phyloP scores from a whole-genome alignment of 306 rosid species.

The Erythrophleum fordii region DNA sequence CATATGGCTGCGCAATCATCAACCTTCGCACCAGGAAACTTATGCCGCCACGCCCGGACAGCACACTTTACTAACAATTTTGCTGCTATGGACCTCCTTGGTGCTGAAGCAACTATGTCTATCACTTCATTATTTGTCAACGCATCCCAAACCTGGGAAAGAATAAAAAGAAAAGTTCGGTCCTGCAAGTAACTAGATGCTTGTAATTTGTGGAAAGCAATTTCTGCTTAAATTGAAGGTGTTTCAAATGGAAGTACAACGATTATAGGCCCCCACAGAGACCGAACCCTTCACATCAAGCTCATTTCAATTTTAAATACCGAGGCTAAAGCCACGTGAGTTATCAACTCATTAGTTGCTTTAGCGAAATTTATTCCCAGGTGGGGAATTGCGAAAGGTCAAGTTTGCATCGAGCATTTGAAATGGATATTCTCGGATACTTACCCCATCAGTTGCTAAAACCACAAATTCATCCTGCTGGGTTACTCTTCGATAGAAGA shows the following conservation, averaged over 20 bases:
- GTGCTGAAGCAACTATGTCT: conserved; percentile 73
- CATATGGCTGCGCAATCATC: conserved; percentile 82
- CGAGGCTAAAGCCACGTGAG: not conserved
- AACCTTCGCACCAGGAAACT: conserved; percentile 61
- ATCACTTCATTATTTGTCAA: conserved; percentile 75
- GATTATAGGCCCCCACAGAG: not conserved
- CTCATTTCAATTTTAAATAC: not conserved
- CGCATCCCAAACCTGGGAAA: conserved; percentile 87
- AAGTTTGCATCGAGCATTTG: not conserved
- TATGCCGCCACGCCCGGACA: conserved; percentile 62
- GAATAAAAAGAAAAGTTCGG: not conserved
- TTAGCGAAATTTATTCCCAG: not conserved
- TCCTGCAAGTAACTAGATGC: conserved; percentile 3
- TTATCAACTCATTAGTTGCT: not conserved
- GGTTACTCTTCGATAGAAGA: conserved; percentile 64
- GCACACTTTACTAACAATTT: conserved; percentile 68
- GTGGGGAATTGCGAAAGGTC: not conserved
- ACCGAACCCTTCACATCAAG: not conserved
- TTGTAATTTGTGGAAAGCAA: not conserved
- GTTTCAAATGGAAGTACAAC: not conserved
- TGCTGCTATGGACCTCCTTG: conserved; percentile 68
- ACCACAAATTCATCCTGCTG: conserved; percentile 74
- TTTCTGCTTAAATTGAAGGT: not conserved
- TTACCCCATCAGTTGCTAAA: conserved; percentile 93
- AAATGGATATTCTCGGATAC: conserved; percentile 19